Percentiles rank a stretch among this genome's conserved stretches.
Conservation (phyloP, 495 filamentous ascomycete genomes). For the Neurospora sp. region DNA sequence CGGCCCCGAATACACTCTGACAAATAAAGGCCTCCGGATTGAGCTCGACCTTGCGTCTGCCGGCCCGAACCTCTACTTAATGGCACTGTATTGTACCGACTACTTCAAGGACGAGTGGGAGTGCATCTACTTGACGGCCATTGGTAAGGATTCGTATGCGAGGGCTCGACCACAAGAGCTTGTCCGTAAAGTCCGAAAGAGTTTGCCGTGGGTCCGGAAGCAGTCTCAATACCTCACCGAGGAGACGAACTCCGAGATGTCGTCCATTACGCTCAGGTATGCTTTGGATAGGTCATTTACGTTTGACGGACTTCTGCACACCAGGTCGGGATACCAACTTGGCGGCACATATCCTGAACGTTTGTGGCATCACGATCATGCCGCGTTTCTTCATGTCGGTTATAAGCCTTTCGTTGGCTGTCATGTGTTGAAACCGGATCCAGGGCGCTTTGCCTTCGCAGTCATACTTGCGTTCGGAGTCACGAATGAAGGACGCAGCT, state of each 20-base stretch:
- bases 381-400: background rate
- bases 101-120: background rate
- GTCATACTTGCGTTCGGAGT: background rate
- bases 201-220: background rate
- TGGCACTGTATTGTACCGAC: background rate
- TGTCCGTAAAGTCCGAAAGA: background rate
- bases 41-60: background rate
- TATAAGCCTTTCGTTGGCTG: background rate
- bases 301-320: background rate
- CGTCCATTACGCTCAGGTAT: background rate
- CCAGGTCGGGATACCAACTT: background rate
- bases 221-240: background rate
- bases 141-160: background rate
- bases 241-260: background rate
- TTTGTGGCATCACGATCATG: background rate
- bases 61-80: background rate
- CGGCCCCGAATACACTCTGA: background rate
- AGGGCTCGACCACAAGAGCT: background rate
- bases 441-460: background rate
- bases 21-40: background rate
- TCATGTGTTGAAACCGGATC: background rate
- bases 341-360: background rate
- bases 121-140: background rate
- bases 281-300: background rate
- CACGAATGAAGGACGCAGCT: background rate